phyloP scores from a whole-genome alignment of 23 red algal species.

The Gracilaria caudata region DNA sequence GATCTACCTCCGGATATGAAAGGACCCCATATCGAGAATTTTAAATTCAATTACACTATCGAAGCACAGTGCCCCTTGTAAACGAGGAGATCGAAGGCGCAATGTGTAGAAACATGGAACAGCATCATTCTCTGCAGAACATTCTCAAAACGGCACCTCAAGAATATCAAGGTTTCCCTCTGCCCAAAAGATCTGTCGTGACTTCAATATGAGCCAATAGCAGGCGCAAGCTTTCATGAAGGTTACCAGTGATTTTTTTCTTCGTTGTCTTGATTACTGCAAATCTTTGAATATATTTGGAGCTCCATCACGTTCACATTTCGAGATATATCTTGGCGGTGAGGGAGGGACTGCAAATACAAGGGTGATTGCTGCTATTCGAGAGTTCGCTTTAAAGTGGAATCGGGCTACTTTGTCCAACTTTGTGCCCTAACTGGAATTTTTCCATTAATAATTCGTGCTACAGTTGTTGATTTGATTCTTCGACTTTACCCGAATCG shows the following conservation, averaged over 20 bases:
- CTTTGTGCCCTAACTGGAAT: neutral
- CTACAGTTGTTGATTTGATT: neutral
- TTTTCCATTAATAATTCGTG: neutral
- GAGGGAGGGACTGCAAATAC: slow-evolving; percentile 6
- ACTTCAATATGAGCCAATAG: neutral
- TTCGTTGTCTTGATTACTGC: neutral
- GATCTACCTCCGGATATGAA: too few relatives aligned
- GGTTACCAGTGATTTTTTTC: neutral
- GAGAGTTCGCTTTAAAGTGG: neutral
- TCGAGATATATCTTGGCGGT: neutral
- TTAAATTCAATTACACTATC: too few relatives aligned
- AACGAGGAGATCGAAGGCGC: too few relatives aligned
- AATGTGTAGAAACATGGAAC: too few relatives aligned
- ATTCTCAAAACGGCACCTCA: too few relatives aligned
- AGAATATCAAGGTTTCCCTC: too few relatives aligned
- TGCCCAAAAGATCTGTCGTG: neutral
- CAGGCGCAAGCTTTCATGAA: neutral
- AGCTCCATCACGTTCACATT: too few relatives aligned
- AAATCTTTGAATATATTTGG: neutral
- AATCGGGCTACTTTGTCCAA: neutral
- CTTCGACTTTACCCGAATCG: neutral
- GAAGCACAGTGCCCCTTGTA: too few relatives aligned
- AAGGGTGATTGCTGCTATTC: neutral
- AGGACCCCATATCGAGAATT: too few relatives aligned
- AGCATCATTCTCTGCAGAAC: too few relatives aligned